Conservation (phyloP, 495 filamentous ascomycete genomes). For the Cairneyella variabilis region DNA sequence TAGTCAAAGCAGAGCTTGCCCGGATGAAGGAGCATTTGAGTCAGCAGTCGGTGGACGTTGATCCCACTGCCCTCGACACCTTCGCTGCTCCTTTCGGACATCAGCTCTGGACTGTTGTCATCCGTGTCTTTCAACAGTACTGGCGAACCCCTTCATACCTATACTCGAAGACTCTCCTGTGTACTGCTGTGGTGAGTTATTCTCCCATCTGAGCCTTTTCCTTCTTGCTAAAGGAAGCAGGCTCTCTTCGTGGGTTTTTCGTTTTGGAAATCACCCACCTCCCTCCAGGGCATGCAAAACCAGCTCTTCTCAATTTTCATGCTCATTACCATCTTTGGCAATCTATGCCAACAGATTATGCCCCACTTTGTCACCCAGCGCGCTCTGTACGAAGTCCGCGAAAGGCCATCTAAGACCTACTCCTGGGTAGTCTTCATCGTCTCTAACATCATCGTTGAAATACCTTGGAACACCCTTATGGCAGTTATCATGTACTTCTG, state of each 20-base stretch:
- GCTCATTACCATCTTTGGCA: slow-evolving; percentile 69
- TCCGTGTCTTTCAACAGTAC: slow-evolving; percentile 80
- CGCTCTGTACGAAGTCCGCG: slow-evolving; percentile 77
- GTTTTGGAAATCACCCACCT: slow-evolving; percentile 71
- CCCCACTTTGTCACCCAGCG: slow-evolving; percentile 77
- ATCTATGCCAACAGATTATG: slow-evolving; percentile 78
- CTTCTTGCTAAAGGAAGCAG: slow-evolving; percentile 33
- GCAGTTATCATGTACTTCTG: slow-evolving; percentile 69
- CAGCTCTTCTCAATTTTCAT: slow-evolving; percentile 87
- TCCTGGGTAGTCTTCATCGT: slow-evolving; percentile 80
- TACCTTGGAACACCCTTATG: slow-evolving; percentile 72
- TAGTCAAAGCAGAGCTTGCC: slow-evolving; percentile 44
- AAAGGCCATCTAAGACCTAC: slow-evolving; percentile 82
- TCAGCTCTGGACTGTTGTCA: slow-evolving; percentile 51
- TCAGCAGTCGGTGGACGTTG: slow-evolving; percentile 33
- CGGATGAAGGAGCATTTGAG: slow-evolving; percentile 58
- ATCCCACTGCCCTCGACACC: slow-evolving; percentile 35
- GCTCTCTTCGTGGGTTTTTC: slow-evolving; percentile 84
- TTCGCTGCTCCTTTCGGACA: slow-evolving; percentile 51
- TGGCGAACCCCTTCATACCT: slow-evolving; percentile 88
- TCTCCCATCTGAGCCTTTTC: slow-evolving; percentile 54
- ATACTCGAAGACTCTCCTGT: slow-evolving; percentile 64
- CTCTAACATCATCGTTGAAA: slow-evolving; percentile 70
- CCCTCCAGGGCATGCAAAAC: slow-evolving; percentile 77
- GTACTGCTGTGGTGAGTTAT: slow-evolving; percentile 61